phyloP scores from a whole-genome alignment of 441 rosid species.

The Syzygium malaccense region DNA sequence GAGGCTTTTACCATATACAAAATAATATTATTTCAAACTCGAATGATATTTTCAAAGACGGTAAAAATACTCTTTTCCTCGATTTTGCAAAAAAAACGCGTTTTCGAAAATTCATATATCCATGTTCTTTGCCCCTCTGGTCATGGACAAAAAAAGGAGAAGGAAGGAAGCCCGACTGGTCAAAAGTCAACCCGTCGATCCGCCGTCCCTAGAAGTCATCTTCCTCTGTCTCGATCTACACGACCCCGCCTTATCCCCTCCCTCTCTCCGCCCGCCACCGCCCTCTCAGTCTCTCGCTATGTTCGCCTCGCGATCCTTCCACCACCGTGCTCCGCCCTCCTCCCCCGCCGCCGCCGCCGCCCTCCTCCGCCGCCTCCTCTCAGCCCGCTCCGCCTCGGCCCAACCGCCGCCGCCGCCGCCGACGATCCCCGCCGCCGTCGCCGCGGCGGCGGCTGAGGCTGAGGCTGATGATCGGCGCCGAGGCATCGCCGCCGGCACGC shows the following conservation, averaged over 20 bases:
- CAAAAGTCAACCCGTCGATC: neutral
- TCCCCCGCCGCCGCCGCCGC: constrained; percentile 25
- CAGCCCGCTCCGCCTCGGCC: constrained; percentile 30
- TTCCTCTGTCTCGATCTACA: neutral
- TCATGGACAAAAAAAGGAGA: neutral
- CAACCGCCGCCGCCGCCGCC: constrained; percentile 20
- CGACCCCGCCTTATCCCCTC: neutral
- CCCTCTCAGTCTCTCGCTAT: neutral
- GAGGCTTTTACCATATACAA: neutral
- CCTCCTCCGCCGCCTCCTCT: constrained; percentile 32
- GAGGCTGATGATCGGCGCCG: constrained; percentile 10
- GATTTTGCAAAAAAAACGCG: no score
- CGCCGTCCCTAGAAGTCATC: neutral
- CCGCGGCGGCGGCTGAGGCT: neutral
- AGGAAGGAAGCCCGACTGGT: neutral
- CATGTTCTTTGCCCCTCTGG: neutral
- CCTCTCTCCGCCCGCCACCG: neutral
- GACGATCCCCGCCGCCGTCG: neutral
- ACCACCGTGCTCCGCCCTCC: neutral
- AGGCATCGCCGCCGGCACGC: constrained; percentile 2
- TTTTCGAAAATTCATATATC: no score
- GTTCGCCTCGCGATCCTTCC: neutral
- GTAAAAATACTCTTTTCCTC: no score
- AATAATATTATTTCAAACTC: no score
- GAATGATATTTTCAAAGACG: no score